Conservation (phyloP, 2,329 filamentous ascomycete genomes). For the Ophiobolus disseminans region DNA sequence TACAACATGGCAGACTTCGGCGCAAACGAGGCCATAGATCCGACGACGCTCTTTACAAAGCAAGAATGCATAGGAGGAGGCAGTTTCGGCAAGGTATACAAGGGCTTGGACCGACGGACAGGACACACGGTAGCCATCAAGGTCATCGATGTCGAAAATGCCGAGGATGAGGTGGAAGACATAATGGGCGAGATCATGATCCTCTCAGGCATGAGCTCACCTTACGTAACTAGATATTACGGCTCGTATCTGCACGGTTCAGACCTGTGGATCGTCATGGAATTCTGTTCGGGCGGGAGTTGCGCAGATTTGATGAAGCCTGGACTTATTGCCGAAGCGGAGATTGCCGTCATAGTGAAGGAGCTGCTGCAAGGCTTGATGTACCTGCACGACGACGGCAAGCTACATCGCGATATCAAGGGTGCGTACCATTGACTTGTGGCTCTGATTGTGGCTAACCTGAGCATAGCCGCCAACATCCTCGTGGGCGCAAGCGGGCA, state of each 20-base stretch:
- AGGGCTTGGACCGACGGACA: slow-evolving; percentile 93
- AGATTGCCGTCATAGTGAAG: slow-evolving; percentile 93
- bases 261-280: slow-evolving; percentile 99
- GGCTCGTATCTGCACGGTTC: slow-evolving; percentile 96
- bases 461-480: slow-evolving; percentile 83
- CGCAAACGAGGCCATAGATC: slow-evolving; percentile 70
- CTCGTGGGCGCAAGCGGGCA: slow-evolving; percentile 88
- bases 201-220: slow-evolving; percentile 91
- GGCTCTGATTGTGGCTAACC: slow-evolving; percentile 8
- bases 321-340: slow-evolving; percentile 87
- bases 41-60: slow-evolving; percentile 91
- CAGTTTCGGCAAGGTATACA: slow-evolving; percentile 98
- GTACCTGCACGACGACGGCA: slow-evolving; percentile 94
- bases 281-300: slow-evolving; percentile 96
- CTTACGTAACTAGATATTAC: slow-evolving; percentile 97
- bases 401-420: slow-evolving; percentile 96
- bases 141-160: slow-evolving; percentile 97
- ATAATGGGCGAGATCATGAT: slow-evolving; percentile 99
- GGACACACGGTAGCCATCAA: slow-evolving; percentile 97
- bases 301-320: slow-evolving; percentile 97
- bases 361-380: slow-evolving; percentile 90
- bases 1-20: slow-evolving; percentile 35
- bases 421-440: slow-evolving; percentile 59
- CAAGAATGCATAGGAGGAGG: slow-evolving; percentile 78
- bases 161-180: slow-evolving; percentile 98